A percentile compares a stretch with the other conserved stretches of the same genome.
phyloP scores from a whole-genome alignment of 1,284 basidiomycete genomes.

The Leucoagaricus sp. region DNA sequence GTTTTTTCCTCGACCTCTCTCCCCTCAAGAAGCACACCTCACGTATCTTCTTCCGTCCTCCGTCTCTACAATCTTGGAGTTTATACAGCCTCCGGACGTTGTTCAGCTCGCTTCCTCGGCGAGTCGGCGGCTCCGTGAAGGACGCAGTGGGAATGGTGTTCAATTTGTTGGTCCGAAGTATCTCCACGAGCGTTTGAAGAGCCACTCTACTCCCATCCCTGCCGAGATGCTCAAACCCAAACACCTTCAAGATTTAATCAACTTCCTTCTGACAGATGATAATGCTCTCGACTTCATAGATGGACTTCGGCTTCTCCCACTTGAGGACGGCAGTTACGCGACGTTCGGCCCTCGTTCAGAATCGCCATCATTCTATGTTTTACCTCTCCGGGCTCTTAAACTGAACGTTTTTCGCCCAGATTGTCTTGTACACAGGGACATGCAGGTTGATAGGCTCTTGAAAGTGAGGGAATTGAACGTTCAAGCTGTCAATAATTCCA shows the following conservation, averaged over 20 bases:
- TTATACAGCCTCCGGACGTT: slow-evolving; percentile 19
- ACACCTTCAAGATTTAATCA: slow-evolving; percentile 24
- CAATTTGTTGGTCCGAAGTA: slow-evolving; percentile 1
- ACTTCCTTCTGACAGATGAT: slow-evolving; percentile 23
- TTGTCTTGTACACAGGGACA: slow-evolving; percentile 29
- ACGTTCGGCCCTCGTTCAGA: slow-evolving; percentile 18
- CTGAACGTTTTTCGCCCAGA: slow-evolving; percentile 20
- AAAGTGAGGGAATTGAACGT: slow-evolving; percentile 27
- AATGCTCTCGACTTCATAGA: slow-evolving; percentile 13
- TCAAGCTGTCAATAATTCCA: slow-evolving; percentile 17
- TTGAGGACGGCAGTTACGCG: slow-evolving; percentile 31
- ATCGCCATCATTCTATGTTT: slow-evolving; percentile 6
- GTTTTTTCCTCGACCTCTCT: slow-evolving; percentile 15
- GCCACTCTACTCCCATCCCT: slow-evolving; percentile 9
- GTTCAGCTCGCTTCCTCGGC: slow-evolving; percentile 17
- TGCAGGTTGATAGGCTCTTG: slow-evolving; percentile 18
- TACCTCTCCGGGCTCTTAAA: neutral
- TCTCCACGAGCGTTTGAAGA: slow-evolving; percentile 19
- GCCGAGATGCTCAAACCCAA: slow-evolving; percentile 12
- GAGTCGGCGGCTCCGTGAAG: slow-evolving; percentile 10
- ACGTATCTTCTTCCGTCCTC: slow-evolving; percentile 13
- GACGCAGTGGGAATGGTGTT: neutral
- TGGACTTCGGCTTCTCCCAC: slow-evolving; percentile 34
- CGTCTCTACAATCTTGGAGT: slow-evolving; percentile 18
- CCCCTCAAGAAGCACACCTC: slow-evolving; percentile 22